Conservation (phyloP, 768 basidiomycete species). For the Russula sp. region DNA sequence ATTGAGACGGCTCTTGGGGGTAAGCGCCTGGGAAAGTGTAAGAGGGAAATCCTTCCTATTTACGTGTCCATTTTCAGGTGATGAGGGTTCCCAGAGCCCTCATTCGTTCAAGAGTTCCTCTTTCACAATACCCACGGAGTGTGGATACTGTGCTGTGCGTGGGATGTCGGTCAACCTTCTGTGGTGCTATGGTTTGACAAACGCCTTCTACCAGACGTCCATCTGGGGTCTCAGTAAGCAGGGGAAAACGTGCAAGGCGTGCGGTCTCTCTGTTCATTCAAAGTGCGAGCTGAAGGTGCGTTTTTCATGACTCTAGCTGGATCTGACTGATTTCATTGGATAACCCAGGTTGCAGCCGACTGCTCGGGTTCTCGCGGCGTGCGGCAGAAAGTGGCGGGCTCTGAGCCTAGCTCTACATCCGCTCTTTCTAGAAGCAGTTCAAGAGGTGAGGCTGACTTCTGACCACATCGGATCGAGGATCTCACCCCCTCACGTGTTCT, state of each 20-base stretch:
- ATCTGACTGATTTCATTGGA: conserved; percentile 19
- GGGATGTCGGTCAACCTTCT: conserved; percentile 4
- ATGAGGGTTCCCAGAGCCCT: conserved; percentile 65
- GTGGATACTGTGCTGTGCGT: conserved; percentile 60
- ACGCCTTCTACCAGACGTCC: conserved; percentile 50
- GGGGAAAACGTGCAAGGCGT: conserved; percentile 78
- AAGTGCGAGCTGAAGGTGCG: conserved; percentile 83
- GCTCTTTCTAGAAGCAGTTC: conserved; percentile 38
- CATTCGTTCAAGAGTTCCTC: conserved; percentile 83
- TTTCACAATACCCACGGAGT: conserved; percentile 81
- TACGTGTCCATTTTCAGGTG: conserved; percentile 46
- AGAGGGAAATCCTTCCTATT: background rate
- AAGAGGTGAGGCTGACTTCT: conserved; percentile 29
- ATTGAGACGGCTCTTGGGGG: conserved; percentile 63
- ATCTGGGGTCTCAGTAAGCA: conserved; percentile 88
- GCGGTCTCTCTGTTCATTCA: conserved; percentile 74
- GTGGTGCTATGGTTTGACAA: conserved; percentile 6
- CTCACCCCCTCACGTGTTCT: conserved; percentile 28
- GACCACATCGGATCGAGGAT: conserved; percentile 21
- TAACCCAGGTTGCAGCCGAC: conserved; percentile 65
- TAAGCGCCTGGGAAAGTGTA: conserved; percentile 36
- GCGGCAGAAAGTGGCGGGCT: conserved; percentile 29
- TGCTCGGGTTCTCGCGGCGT: conserved; percentile 44
- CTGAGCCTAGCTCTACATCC: conserved; percentile 37
- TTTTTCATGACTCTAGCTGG: conserved; percentile 21